Evolutionary conservation across 2,329 filamentous ascomycete species (phyloP), one percentile per base, ranked within the genome.

Genomic region (Cladophialophora yegresii): DNA sequence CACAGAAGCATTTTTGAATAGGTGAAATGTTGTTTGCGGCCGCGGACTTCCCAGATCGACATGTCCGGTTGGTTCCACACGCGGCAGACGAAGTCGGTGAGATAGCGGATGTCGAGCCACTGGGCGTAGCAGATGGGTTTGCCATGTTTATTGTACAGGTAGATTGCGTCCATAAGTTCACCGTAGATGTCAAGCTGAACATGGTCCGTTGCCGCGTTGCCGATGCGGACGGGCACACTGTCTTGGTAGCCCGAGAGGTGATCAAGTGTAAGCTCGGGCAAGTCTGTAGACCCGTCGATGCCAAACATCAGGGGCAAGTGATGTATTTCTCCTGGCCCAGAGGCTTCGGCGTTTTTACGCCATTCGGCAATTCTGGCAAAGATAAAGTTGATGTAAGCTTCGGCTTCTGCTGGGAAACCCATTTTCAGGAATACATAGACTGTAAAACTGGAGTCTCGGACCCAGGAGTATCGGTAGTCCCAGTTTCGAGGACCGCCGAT

Each of bases 1-100:
- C 89, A 93, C 23, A 93, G 82, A 87, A 92, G 90, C 68, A 93
- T 83, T 73, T 92, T 91, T n/a, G 87, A 90, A 76, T 92, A 93
- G 13, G 88, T 85, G 70, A 92, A 93, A 72, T 91, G 85, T 75
- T 92, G 89, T 73, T 89, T 89, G 71, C 87, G 79, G 69, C 89
- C 89, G 49, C 89, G 85, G 5, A 91, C 89, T 74, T 93, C 90
- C 90, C 89, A 92, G 71, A 92, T 93, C 2, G 88, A 91, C 89
- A 92, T 92, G 72, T 93, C 89, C 12, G 86, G 85, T 50, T 87
- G 78, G 62, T 87, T 77, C 73, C 87, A 83, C 59, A 92, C 85
- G 0, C 83, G 86, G 66, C 91, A 80, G 43, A 91, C 87, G 71
- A 90, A 89, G 72, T 92, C 88, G 43, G 79, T 77, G 75, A 92